phyloP scores from a whole-genome alignment of 768 basidiomycete genomes.

The Boletus tomentosulus region DNA sequence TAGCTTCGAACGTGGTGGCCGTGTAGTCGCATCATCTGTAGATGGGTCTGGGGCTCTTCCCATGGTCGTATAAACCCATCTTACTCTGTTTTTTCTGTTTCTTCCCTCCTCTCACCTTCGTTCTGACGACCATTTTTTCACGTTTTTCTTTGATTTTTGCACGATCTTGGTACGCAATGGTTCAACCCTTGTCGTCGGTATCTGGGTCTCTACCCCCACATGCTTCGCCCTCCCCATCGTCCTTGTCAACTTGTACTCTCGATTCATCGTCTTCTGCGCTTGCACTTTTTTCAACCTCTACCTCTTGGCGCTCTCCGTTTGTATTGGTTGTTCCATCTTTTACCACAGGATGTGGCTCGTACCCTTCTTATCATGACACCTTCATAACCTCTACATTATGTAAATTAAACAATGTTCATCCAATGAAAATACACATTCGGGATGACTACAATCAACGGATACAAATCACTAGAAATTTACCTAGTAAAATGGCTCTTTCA shows the following conservation, averaged over 20 bases:
- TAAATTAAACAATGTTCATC: too few species aligned
- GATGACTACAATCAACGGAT: too few species aligned
- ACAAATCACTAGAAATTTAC: too few species aligned
- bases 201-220: neutral
- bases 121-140: conserved; percentile 1
- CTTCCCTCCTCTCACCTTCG: neutral
- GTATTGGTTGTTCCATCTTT: neutral
- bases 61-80: neutral
- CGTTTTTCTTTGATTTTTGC: neutral
- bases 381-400: neutral
- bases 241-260: conserved; percentile 2
- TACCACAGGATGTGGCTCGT: neutral
- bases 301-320: neutral
- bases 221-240: neutral
- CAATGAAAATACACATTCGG: too few species aligned
- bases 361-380: neutral
- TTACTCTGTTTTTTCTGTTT: neutral
- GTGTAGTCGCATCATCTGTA: neutral
- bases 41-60: neutral
- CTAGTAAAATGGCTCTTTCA: too few species aligned
- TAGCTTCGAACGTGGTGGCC: conserved; percentile 4
- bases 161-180: conserved; percentile 5
- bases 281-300: neutral
- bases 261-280: conserved; percentile 3
- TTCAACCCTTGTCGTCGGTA: neutral